A percentile compares a stretch with the other conserved stretches of the same genome.
These are phyloP conservation scores for Kluyveromyces marxianus DNA, from an alignment of 1,139 yeast genomes.

Conservation along the genomic window DNA sequence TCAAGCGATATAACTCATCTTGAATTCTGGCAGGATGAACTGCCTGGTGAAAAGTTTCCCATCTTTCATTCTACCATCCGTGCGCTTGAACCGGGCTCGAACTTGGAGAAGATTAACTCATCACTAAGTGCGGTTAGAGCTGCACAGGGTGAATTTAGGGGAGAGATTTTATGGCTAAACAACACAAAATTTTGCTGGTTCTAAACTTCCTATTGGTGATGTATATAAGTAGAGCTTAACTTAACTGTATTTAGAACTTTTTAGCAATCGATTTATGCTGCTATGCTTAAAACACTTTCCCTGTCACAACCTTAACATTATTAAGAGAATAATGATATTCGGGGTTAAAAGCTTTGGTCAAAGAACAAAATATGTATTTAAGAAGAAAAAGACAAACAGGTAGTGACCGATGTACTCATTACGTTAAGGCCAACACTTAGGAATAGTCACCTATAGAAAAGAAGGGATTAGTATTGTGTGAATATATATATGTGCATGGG, in stretches of 20 bases:
- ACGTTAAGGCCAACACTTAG: no score
- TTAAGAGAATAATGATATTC: no score
- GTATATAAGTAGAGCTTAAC: neutral
- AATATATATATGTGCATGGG: neutral
- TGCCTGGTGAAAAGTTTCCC: conserved; percentile 20
- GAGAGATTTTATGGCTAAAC: conserved; percentile 23
- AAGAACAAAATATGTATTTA: no score
- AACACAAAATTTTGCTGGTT: conserved; percentile 32
- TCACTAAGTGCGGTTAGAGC: conserved; percentile 30
- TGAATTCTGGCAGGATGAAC: conserved; percentile 30
- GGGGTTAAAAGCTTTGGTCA: no score
- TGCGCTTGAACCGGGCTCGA: conserved; percentile 15
- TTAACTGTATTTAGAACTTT: neutral
- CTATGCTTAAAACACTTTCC: no score
- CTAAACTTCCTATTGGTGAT: conserved; percentile 6
- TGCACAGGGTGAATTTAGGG: conserved; percentile 16
- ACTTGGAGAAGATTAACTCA: conserved; percentile 21
- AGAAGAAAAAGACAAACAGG: no score
- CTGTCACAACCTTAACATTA: no score
- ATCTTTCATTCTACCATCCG: conserved; percentile 14
- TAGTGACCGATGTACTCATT: no score
- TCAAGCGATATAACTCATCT: conserved; percentile 13
- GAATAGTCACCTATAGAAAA: no score
- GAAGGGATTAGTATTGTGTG: no score
- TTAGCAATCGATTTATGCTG: neutral